Evolutionary conservation across 2,329 filamentous ascomycete species (phyloP), one percentile per base, ranked within the genome.

Genomic region (Fusarium avenaceum): DNA sequence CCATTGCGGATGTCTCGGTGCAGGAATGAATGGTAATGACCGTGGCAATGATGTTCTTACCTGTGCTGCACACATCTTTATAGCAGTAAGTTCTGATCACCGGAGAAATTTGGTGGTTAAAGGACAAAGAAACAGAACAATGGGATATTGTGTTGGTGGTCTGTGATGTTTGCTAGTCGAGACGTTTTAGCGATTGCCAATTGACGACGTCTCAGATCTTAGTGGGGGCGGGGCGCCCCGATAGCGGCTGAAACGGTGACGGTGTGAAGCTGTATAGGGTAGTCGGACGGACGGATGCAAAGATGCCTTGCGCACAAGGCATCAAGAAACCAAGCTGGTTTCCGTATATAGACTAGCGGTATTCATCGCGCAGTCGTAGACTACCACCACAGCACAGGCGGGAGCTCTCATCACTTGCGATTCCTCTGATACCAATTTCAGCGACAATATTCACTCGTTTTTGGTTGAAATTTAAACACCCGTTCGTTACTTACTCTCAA

Each of bases 141-240:
- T 65, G 35, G 35, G 20, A 59, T 30, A 58, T 61, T 35, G 40
- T 42, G n/a, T 20, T 43, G 52, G 47, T 64, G 60, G 52, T 45
- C 32, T 39, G 38, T 19, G 39, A 43, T 63, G 57, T 64, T 64
- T 64, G 59, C 52, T 69, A 54, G 30, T n/a, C 43, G 59, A 65
- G 57, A 24, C 10, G 28, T 30, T 30, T 30, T 30, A 48, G 57
- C 47, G 42, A 55, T 52, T 67, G 48, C 43, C 51, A 59, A 70
- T 65, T 64, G 39, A 58, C 30, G 54, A 55, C 57, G 51, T 13
- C 51, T 60, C 51, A 50, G 11, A 20, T 40, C 26, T 56, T 73
- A 56, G 71, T 72, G 70, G 71, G 71, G 71, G 71, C 57, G 71
- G 71, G 71, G 70, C 68, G 47, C 44, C 56, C 67, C 64, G 67